Base-by-base conservation (phyloP, 805 yeast species). In the Myxozyma lipomycoides region DNA sequence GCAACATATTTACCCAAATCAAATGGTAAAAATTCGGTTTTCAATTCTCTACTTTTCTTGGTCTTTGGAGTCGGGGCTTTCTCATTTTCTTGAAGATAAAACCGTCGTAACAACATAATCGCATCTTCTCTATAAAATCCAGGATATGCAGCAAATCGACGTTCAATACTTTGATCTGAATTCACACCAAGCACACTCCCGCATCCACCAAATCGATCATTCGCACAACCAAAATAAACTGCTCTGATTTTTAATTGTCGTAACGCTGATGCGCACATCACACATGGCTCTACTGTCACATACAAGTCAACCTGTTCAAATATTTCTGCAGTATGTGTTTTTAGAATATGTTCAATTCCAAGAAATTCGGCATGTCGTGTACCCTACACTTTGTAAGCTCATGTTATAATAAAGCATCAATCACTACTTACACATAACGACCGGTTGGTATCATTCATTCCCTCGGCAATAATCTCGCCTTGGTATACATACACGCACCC, bases 211-310 rank as follows among this genome's bases (percentile, higher is more conserved):
- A 93, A 93, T 41, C 98, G 70, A 56, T 91, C 98, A 65, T 93
- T 93, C 0, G 88, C 93, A 63, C 96, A 90, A 0, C 98, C 98
- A 62, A 87, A 93, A 41, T 82, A 81, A 1, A 91, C 96, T 37
- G 73, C 72, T 26, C 78, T 68, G 9, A 93, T 79, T 1, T 84
- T 83, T 41, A 90, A 66, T 61, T 93, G 98, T 51, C 90, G 76
- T 37, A 93, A 69, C 2, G 95, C 89, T 37, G 93, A 81, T 0
- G 96, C 98, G 71, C 98, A 93, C 98, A 93, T 93, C 5, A 93
- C 84, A 65, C 98, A 93, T 0, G 98, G 98, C 67, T 93, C 98
- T 0, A 93, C 97, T 0, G 98, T 89, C 23, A 93, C 98, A 66
- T 89, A 91, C 5, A 93, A 73, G 26, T 79, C 81, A 2, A 86